Conservation (phyloP, 305 asterid genomes). For the Ilex paraguariensis region DNA sequence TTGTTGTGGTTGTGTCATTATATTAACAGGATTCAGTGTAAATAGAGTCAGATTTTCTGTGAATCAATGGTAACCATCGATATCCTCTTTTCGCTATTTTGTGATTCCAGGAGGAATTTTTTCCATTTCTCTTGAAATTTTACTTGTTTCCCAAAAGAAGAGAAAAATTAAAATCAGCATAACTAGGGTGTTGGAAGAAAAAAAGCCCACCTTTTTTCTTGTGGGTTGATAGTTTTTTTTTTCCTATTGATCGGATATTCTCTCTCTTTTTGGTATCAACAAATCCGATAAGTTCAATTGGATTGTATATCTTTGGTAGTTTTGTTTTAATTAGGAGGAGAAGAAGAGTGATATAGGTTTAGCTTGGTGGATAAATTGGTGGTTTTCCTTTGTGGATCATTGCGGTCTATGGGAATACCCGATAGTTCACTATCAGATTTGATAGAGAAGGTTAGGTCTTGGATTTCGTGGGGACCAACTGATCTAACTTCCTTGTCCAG, state of each 20-base stretch:
- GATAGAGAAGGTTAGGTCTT: slow-evolving; percentile 62
- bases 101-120: slow-evolving; percentile 33
- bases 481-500: slow-evolving; percentile 25
- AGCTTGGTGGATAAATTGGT: slow-evolving; percentile 13
- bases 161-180: slow-evolving; percentile 15
- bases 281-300: slow-evolving; percentile 21
- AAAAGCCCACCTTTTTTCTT: slow-evolving; percentile 51
- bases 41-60: slow-evolving; percentile 33
- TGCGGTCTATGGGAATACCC: slow-evolving; percentile 62
- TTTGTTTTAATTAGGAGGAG: slow-evolving; percentile 17
- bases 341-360: slow-evolving; percentile 11
- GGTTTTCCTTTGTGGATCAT: slow-evolving; percentile 25
- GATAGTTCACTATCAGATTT: slow-evolving; percentile 52
- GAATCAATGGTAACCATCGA: slow-evolving; percentile 24
- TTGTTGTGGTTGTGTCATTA: slow-evolving; percentile 11
- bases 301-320: slow-evolving; percentile 1
- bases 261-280: slow-evolving; percentile 19
- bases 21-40: slow-evolving; percentile 23
- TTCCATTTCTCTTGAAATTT: slow-evolving; percentile 23
- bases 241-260: slow-evolving; percentile 25
- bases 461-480: slow-evolving; percentile 48
- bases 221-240: slow-evolving; percentile 51
- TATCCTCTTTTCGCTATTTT: slow-evolving; percentile 26
- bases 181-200: slow-evolving; percentile 13
- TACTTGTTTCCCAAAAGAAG: slow-evolving; percentile 20